Base-by-base conservation (phyloP, 352 stramenopile genomes). In the Globisporangium alternatum region DNA sequence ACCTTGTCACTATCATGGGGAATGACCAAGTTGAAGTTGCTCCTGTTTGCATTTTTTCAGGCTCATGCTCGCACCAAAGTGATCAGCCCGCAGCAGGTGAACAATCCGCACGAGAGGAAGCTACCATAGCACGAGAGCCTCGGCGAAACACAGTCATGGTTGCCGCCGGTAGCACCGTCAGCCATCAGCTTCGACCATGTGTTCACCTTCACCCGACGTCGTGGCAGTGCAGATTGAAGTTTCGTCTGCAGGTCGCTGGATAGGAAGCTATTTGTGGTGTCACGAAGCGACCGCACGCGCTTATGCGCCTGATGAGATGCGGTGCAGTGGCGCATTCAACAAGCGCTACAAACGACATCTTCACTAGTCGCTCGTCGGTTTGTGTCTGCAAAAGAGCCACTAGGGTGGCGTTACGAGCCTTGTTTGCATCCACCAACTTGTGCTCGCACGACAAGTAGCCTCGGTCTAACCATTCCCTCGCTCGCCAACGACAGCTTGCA, bases 21-120 rank as follows among this genome's bases (percentile, higher is more conserved):
- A 60, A n/a, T 19, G 39, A 45, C 39, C 6, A 52, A 41, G 37
- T 57, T 57, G 51, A 57, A 57, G 48, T 31, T 41, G 35, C 35
- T 9, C 3, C 17, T 41, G 12, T n/a, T n/a, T 4, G 9, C 9
- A 4, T 41, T 41, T 41, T 9, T 41, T 9, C 35, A 41, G 15
- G 35, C 35, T 41, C 35, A 41, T 41, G 35, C 35, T 12, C 33
- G 33, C 33, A 12, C 33, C 35, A 1, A 5, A 9, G 25, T 28
- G 25, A 2, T 2, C 25, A 28, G 25, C 25, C 25, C 2, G 25
- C 25, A 41, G 2, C 35, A 9, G 35, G 15, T 41, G 35, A 41
- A 9, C 9, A 41, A 9, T 17, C 35, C 35, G 31, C 31, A 39
- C 7, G 10, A 39, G 33, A 12, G 10, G 33, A 41, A 12, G 35